Base-by-base conservation (phyloP, 495 filamentous ascomycete genomes). In the Lepraria neglecta region DNA sequence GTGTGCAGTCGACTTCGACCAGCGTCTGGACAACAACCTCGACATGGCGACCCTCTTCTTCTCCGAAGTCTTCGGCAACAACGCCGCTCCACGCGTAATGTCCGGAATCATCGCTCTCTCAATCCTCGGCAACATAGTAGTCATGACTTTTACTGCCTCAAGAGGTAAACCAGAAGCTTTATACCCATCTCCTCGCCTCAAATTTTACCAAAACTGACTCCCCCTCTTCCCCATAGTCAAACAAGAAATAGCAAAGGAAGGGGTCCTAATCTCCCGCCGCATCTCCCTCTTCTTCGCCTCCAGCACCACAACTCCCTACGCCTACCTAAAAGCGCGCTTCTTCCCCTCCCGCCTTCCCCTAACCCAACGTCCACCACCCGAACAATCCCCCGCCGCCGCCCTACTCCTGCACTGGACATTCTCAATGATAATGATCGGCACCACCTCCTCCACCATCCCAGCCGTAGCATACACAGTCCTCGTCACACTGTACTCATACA, bases 71-170 rank as follows among this genome's bases (percentile, higher is more conserved):
- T 65, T 73, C 45, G 68, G 59, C 3, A 65, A 66, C n/a, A 46
- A 62, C 6, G 58, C 68, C 21, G 70, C 65, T 15, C 45, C 62
- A 3, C 64, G 68, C 28, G 68, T 73, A 3, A 64, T 80, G 52
- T 68, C 74, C 11, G 72, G 65, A 0, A 68, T 80, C 17, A 71
- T 78, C 50, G 75, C 78, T 1, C 47, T 81, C 28, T 78, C 72
- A n/a, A 72, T 70, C 38, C 69, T 81, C n/a, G 78, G 78, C 0
- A 81, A 81, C 60, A 72, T 81, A 42, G 55, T 80, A 4, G 76
- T 79, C 6, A 73, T 76, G 60, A 83, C 82, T 21, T 76, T 78
- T 58, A 77, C 80, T 31, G 69, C 79, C 35, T 64, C 78, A 7
- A 38, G 75, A 68, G 77, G 82, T 52, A 82, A 80, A 65, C 7